Percentiles rank a stretch among this genome's conserved stretches.
phyloP scores from a whole-genome alignment of 2,329 filamentous ascomycete genomes.

The Myriosclerotinia scirpicola region DNA sequence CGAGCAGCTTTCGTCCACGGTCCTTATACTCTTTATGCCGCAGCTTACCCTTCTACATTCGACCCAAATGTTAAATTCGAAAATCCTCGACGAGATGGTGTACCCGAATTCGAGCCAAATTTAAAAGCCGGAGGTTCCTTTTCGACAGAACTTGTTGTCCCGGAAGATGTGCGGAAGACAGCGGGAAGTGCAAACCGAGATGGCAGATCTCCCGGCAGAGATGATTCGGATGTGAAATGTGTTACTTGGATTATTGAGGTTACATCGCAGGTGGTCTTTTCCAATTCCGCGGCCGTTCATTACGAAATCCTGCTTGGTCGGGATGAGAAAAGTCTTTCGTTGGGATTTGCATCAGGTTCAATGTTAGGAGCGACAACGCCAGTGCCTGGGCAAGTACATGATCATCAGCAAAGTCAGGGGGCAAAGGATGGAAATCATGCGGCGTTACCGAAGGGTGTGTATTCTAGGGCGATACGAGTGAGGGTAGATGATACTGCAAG shows the following conservation, averaged over 20 bases:
- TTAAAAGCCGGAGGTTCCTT: slow-evolving; percentile 91
- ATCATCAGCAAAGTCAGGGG: slow-evolving; percentile 67
- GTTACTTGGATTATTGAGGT: slow-evolving; percentile 90
- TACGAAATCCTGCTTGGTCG: slow-evolving; percentile 85
- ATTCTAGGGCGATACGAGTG: slow-evolving; percentile 75
- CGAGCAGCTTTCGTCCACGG: slow-evolving; percentile 96
- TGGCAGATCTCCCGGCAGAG: slow-evolving; percentile 44
- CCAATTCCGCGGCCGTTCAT: slow-evolving; percentile 78
- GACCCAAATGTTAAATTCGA: slow-evolving; percentile 78
- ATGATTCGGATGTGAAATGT: slow-evolving; percentile 50
- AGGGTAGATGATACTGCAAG: slow-evolving; percentile 84
- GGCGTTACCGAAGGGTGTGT: slow-evolving; percentile 72
- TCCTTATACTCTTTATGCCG: slow-evolving; percentile 85
- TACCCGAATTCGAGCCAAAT: slow-evolving; percentile 92
- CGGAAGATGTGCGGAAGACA: slow-evolving; percentile 70
- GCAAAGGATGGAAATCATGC: slow-evolving; percentile 59
- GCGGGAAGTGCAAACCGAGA: slow-evolving; percentile 51
- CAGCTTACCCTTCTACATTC: slow-evolving; percentile 81
- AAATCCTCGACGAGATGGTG: slow-evolving; percentile 67
- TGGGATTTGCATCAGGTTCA: slow-evolving; percentile 48
- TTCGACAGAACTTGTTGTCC: slow-evolving; percentile 76
- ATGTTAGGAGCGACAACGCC: slow-evolving; percentile 45
- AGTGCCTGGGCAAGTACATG: slow-evolving; percentile 69
- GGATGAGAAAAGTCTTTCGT: slow-evolving; percentile 77
- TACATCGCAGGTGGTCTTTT: slow-evolving; percentile 91